These are phyloP conservation scores for Kandelia obovata DNA, from an alignment of 345 rosid species.

Conservation along the genomic window DNA sequence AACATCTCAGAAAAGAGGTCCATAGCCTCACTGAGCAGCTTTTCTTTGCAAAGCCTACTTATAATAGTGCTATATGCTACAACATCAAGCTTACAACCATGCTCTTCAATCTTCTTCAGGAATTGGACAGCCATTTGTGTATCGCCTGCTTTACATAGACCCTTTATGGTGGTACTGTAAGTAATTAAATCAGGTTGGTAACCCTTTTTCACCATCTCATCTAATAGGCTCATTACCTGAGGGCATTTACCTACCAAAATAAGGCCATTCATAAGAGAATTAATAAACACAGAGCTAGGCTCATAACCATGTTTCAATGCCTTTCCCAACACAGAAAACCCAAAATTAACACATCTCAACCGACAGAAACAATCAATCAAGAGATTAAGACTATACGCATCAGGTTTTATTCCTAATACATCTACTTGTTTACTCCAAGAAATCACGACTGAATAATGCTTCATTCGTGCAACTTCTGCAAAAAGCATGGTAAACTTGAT, in stretches of 20 bases:
- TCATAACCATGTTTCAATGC: slow-evolving; percentile 1
- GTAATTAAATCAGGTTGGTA: neutral
- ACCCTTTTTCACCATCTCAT: neutral
- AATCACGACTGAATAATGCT: neutral
- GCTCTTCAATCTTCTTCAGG: neutral
- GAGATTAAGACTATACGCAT: neutral
- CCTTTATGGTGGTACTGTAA: neutral
- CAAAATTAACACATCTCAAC: neutral
- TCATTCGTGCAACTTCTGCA: neutral
- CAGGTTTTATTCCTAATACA: neutral
- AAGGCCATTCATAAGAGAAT: slow-evolving; percentile 18
- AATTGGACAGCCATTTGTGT: neutral
- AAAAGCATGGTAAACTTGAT: neutral
- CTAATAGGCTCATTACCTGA: slow-evolving; percentile 1
- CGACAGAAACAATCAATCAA: slow-evolving; percentile 2
- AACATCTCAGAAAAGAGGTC: neutral
- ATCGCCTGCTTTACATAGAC: neutral
- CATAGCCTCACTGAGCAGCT: neutral
- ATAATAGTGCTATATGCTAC: slow-evolving; percentile 8
- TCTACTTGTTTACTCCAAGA: neutral
- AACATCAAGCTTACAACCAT: neutral
- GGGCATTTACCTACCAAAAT: neutral
- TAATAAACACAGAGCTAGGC: neutral
- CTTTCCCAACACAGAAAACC: slow-evolving; percentile 2
- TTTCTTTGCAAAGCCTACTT: slow-evolving; percentile 19